Base-by-base conservation (phyloP, 768 basidiomycete species). In the Cystofilobasidium macerans region DNA sequence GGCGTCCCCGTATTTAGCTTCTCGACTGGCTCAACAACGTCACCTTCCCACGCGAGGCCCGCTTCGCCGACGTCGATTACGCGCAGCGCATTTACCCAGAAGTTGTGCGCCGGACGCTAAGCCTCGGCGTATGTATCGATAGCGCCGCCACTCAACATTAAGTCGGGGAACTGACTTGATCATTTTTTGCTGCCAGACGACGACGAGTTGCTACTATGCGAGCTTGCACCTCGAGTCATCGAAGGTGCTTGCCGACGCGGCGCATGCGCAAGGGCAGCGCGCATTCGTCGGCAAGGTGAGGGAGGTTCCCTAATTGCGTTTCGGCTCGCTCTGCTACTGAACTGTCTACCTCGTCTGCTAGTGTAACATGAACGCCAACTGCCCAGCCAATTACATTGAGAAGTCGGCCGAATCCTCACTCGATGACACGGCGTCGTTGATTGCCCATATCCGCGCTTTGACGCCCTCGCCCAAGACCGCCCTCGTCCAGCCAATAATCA, bases 341-440 rank as follows among this genome's bases (percentile, higher is more conserved):
- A 32, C 32, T 20, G 9, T 47, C 26, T 24, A 20, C 18, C 24
- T 53, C 2, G 5, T 16, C 20, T 22, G 24, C 26, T 38, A 89
- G 84, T 91, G 89, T 76, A 89, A 88, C 77, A 91, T 92, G 89
- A 83, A 95, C 77, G 80, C 84, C 22, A 79, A 89, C 71, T 79
- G 77, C 42, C 85, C 88, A 0, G 74, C 78, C n/a, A 77, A 82
- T 71, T 91, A 92, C 77, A 72, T 84, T 69, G 86, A 92, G 76
- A 73, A 81, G 18, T 84, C 84, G 6, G 75, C 80, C 32, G 76
- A 80, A 51, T 75, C 73, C 14, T 91, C 92, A 9, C 70, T 92
- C 1, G 72, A 73, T 0, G 81, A 80, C 56, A 93, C 92, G 0
- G 74, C 78, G 53, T 77, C 78, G 22, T 79, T 93, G 32, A 85